A percentile compares a stretch with the other conserved stretches of the same genome.
phyloP scores from a whole-genome alignment of 345 rosid genomes.

The Moringa oleifera region DNA sequence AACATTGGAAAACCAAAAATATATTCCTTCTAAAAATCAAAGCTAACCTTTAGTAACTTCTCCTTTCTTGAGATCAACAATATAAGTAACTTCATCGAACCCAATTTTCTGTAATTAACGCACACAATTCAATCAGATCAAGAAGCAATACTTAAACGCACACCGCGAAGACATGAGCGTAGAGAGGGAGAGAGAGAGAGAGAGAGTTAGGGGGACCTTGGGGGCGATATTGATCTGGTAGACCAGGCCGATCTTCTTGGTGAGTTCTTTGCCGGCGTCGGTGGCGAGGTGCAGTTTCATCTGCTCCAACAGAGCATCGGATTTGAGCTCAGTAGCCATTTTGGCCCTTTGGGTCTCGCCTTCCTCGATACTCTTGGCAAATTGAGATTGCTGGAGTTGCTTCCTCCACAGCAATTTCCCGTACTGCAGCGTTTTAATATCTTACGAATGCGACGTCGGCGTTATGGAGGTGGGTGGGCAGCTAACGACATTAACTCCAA shows the following conservation, averaged over 20 bases:
- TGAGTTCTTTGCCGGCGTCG: conserved; percentile 61
- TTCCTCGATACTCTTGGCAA: no score
- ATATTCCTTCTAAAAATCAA: no score
- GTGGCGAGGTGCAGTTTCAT: conserved; percentile 63
- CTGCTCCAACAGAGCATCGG: conserved; percentile 61
- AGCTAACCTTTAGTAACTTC: conserved; percentile 74
- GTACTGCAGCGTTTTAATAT: no score
- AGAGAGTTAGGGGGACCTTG: no score
- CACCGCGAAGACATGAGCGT: background rate
- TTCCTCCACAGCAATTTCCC: no score
- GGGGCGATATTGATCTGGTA: conserved; percentile 92
- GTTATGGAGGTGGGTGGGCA: background rate
- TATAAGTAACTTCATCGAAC: conserved; percentile 63
- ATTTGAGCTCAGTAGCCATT: conserved; percentile 68
- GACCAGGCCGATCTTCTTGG: conserved; percentile 70
- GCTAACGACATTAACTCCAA: background rate
- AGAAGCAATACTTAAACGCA: background rate
- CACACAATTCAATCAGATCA: background rate
- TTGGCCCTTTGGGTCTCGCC: no score
- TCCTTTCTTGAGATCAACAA: conserved; percentile 92
- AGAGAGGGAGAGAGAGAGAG: no score
- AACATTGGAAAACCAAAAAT: no score
- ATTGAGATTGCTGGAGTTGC: no score
- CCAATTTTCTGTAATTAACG: conserved; percentile 67
- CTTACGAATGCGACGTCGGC: no score